phyloP scores from a whole-genome alignment of 2,329 filamentous ascomycete species.

The Colletotrichum graminicola region DNA sequence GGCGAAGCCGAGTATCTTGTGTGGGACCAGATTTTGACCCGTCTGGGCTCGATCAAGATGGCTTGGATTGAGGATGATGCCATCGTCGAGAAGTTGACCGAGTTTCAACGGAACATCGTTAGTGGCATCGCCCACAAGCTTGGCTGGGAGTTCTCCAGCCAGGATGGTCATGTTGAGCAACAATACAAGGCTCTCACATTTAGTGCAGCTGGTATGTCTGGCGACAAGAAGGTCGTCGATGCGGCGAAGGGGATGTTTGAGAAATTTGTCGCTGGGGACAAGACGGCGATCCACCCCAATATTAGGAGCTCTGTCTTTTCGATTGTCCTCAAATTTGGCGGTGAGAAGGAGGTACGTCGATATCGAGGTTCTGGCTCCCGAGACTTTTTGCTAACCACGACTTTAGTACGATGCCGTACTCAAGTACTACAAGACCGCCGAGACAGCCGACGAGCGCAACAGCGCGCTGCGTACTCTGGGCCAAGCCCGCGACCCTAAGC shows the following conservation, averaged over 20 bases:
- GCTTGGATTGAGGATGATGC: conserved; percentile 88
- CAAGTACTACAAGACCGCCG: conserved; percentile 64
- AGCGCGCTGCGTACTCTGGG: conserved; percentile 88
- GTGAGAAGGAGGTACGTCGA: conserved; percentile 77
- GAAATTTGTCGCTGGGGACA: conserved; percentile 84
- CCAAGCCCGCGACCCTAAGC: conserved; percentile 79
- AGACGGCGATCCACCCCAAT: conserved; percentile 88
- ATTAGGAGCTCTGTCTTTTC: conserved; percentile 88
- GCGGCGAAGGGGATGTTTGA: conserved; percentile 92
- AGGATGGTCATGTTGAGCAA: conserved; percentile 89
- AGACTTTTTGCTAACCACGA: conserved; percentile 33
- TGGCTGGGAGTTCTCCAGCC: conserved; percentile 88
- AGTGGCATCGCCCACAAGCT: conserved; percentile 85
- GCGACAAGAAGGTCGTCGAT: conserved; percentile 81
- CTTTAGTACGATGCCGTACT: conserved; percentile 79
- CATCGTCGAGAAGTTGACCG: conserved; percentile 80
- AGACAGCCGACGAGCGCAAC: conserved; percentile 81
- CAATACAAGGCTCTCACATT: conserved; percentile 96
- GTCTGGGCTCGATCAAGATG: conserved; percentile 81
- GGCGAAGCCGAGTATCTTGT: conserved; percentile 91
- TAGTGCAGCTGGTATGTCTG: conserved; percentile 82
- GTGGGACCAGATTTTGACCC: conserved; percentile 90
- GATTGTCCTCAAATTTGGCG: conserved; percentile 86
- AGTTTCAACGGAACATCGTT: conserved; percentile 84
- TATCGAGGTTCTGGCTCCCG: background rate